These are phyloP conservation scores for Xerocomellus intermedius DNA, from an alignment of 768 basidiomycete genomes.

Conservation along the genomic window DNA sequence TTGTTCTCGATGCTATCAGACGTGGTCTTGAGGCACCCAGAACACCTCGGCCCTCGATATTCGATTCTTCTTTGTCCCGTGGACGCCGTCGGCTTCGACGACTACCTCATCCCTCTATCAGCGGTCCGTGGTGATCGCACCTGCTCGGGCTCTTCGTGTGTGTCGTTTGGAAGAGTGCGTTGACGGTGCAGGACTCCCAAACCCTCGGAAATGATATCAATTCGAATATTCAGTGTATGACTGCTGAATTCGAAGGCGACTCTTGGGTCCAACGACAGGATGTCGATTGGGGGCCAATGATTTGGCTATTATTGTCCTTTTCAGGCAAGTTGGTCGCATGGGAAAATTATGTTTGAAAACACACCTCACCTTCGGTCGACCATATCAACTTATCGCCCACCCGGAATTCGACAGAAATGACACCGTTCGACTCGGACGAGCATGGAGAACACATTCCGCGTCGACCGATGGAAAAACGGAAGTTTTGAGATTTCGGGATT, in stretches of 20 bases:
- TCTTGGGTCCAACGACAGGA: background rate
- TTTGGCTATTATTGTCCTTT: background rate
- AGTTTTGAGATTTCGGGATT: too few relatives aligned
- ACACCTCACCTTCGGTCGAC: too few relatives aligned
- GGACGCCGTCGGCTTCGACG: slow-evolving; percentile 17
- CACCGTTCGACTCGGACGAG: too few relatives aligned
- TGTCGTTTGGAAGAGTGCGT: background rate
- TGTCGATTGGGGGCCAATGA: background rate
- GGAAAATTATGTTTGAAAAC: too few relatives aligned
- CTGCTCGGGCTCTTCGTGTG: background rate
- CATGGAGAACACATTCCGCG: too few relatives aligned
- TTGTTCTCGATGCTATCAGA: background rate
- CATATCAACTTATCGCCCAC: too few relatives aligned
- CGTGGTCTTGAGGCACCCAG: background rate
- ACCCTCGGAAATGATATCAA: slow-evolving; percentile 15
- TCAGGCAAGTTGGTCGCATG: too few relatives aligned
- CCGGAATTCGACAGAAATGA: too few relatives aligned
- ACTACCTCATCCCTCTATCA: background rate
- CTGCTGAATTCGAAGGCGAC: background rate
- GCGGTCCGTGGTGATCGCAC: slow-evolving; percentile 16
- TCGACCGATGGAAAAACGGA: too few relatives aligned
- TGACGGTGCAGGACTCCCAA: background rate
- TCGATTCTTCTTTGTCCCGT: background rate
- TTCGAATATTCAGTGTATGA: background rate
- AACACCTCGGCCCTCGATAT: background rate